Evolutionary conservation across 2,329 filamentous ascomycete genomes (phyloP).

Genomic region (Chlorencoelia australis): DNA sequence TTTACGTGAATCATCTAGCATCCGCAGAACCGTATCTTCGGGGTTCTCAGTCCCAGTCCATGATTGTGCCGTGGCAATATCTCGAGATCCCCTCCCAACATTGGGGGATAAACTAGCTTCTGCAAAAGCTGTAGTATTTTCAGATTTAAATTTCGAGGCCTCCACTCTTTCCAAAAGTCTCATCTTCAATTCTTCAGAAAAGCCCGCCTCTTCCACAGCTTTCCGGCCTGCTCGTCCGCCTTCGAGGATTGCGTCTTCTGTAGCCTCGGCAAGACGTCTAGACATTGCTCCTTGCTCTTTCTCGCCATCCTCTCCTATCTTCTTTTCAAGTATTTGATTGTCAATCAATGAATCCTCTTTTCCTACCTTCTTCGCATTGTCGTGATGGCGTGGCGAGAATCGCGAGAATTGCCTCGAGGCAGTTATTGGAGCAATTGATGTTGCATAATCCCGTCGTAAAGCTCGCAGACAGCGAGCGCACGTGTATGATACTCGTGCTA

Average conservation of each 20-base stretch:
- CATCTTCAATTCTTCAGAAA: slow-evolving; percentile 52
- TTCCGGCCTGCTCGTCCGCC: slow-evolving; percentile 50
- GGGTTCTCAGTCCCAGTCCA: slow-evolving; percentile 73
- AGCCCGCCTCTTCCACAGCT: slow-evolving; percentile 51
- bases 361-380: slow-evolving; percentile 9
- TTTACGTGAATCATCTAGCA: slow-evolving; percentile 72
- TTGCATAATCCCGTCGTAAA: slow-evolving; percentile 14
- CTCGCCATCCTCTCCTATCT: neutral
- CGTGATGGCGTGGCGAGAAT: slow-evolving; percentile 18
- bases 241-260: slow-evolving; percentile 49
- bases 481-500: slow-evolving; percentile 12
- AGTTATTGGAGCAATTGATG: slow-evolving; percentile 5
- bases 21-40: slow-evolving; percentile 70
- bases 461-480: slow-evolving; percentile 23
- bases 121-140: slow-evolving; percentile 39
- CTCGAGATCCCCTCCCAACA: slow-evolving; percentile 58
- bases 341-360: slow-evolving; percentile 11
- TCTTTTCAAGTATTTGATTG: slow-evolving; percentile 6
- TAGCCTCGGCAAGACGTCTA: slow-evolving; percentile 49
- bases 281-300: slow-evolving; percentile 34
- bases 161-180: slow-evolving; percentile 47
- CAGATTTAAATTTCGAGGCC: slow-evolving; percentile 41
- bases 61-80: slow-evolving; percentile 54
- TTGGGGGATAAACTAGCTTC: slow-evolving; percentile 40
- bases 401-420: slow-evolving; percentile 13